Conservation (phyloP, 768 basidiomycete species). For the Paxillus ammoniavirescens region DNA sequence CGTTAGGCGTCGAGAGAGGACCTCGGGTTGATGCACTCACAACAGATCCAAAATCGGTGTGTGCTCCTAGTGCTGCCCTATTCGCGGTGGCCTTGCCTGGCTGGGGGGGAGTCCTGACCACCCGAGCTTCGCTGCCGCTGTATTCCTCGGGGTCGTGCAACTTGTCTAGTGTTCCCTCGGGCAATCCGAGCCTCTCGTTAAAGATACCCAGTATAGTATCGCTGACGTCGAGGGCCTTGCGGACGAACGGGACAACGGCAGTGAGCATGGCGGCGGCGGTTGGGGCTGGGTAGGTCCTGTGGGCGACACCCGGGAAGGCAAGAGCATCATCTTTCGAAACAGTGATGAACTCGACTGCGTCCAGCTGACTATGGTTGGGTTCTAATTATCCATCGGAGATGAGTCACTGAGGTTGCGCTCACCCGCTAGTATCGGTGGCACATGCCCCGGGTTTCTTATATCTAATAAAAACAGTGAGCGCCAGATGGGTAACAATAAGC, state of each 20-base stretch:
- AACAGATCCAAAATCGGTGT: slow-evolving; percentile 66
- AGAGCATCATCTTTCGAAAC: slow-evolving; percentile 68
- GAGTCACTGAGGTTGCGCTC: background rate
- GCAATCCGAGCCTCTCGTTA: slow-evolving; percentile 44
- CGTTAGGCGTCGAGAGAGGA: background rate
- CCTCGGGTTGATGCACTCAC: slow-evolving; percentile 23
- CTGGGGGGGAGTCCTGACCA: slow-evolving; percentile 42
- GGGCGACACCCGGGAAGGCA: slow-evolving; percentile 37
- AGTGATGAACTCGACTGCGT: slow-evolving; percentile 64
- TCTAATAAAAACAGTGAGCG: slow-evolving; percentile 21
- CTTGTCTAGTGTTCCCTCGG: slow-evolving; percentile 39
- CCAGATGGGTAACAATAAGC: background rate
- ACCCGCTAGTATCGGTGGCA: slow-evolving; percentile 59
- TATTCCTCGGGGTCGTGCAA: slow-evolving; percentile 46
- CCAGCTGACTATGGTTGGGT: slow-evolving; percentile 25
- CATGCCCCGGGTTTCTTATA: slow-evolving; percentile 66
- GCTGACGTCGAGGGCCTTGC: slow-evolving; percentile 57
- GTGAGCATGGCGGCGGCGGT: slow-evolving; percentile 3
- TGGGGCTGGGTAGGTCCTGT: too few relatives aligned
- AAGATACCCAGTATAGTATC: slow-evolving; percentile 52
- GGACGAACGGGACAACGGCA: slow-evolving; percentile 52
- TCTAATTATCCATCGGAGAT: background rate
- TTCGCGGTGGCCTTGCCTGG: too few relatives aligned
- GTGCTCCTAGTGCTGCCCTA: too few relatives aligned
- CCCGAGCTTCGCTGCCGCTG: slow-evolving; percentile 58